A percentile compares a stretch with the other conserved stretches of the same genome.
Conservation (phyloP, 2,329 filamentous ascomycete genomes). For the Penicillium frequentans region DNA sequence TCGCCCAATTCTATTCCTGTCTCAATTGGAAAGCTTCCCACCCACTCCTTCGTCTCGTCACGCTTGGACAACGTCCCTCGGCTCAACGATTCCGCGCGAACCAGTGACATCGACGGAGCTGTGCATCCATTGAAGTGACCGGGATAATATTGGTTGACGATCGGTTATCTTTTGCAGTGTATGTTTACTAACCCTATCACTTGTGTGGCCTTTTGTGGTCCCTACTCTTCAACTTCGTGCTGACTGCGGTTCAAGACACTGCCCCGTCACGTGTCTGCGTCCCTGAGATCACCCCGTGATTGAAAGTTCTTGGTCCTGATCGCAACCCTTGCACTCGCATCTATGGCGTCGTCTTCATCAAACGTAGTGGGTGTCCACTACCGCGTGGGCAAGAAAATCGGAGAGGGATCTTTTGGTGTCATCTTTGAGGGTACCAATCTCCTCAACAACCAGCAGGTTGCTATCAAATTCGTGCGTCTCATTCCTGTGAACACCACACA, state of each 20-base stretch:
- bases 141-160: conserved; percentile 5
- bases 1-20: conserved; percentile 10
- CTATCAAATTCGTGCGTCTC: conserved; percentile 92
- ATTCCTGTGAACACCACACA: background rate
- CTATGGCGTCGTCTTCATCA: conserved; percentile 83
- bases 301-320: conserved; percentile 16
- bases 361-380: conserved; percentile 99
- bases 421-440: conserved; percentile 99
- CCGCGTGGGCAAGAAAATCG: conserved; percentile 98
- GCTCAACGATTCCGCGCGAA: conserved; percentile 4
- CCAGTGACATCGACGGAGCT: conserved; percentile 7
- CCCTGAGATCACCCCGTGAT: conserved; percentile 20
- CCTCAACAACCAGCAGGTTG: conserved; percentile 97
- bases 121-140: conserved; percentile 9
- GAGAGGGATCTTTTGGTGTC: conserved; percentile 96
- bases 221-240: conserved; percentile 6
- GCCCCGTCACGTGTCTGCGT: conserved; percentile 20
- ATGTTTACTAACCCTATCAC: background rate
- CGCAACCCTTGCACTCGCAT: conserved; percentile 8
- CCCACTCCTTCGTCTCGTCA: background rate
- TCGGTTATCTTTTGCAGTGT: conserved; percentile 4
- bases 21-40: background rate
- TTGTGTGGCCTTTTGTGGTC: background rate
- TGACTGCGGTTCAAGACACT: conserved; percentile 19
- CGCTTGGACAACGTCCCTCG: background rate